Conservation (phyloP, 352 stramenopile species). For the Globisporangium echinulatum region DNA sequence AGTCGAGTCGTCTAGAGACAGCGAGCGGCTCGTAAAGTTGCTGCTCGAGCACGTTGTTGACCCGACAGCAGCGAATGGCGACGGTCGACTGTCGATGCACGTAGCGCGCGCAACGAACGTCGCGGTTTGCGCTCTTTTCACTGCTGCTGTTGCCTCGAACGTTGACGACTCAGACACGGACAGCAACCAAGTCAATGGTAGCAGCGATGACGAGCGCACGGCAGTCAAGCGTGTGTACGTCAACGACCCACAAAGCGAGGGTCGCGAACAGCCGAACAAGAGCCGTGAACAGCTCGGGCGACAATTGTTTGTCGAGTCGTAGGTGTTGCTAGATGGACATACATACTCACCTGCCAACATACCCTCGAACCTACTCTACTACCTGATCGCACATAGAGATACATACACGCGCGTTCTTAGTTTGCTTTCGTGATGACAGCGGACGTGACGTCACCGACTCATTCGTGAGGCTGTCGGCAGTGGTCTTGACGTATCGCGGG, state of each 20-base stretch:
- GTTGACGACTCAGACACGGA: neutral
- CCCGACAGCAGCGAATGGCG: neutral
- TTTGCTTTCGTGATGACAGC: neutral
- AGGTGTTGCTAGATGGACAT: neutral
- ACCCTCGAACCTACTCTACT: neutral
- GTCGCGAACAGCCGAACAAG: neutral
- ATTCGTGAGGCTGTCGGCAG: constrained; percentile 10
- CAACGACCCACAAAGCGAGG: neutral
- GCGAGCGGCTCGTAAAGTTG: neutral
- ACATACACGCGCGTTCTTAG: no score
- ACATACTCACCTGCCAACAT: neutral
- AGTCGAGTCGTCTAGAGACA: neutral
- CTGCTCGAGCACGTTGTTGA: neutral
- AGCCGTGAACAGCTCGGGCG: neutral
- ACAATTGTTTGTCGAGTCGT: neutral
- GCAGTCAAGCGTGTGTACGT: neutral
- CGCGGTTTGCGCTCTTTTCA: neutral
- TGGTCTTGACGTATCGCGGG: constrained; percentile 40
- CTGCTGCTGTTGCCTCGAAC: neutral
- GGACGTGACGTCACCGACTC: constrained; percentile 1
- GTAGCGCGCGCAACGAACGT: neutral
- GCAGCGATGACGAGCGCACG: neutral
- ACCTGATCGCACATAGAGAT: no score
- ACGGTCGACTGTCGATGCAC: neutral
- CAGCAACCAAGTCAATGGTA: neutral